These are phyloP conservation scores for Blyttiomyces sp. DNA, from an alignment of 371 early-diverging fungal genomes.

Conservation along the genomic window DNA sequence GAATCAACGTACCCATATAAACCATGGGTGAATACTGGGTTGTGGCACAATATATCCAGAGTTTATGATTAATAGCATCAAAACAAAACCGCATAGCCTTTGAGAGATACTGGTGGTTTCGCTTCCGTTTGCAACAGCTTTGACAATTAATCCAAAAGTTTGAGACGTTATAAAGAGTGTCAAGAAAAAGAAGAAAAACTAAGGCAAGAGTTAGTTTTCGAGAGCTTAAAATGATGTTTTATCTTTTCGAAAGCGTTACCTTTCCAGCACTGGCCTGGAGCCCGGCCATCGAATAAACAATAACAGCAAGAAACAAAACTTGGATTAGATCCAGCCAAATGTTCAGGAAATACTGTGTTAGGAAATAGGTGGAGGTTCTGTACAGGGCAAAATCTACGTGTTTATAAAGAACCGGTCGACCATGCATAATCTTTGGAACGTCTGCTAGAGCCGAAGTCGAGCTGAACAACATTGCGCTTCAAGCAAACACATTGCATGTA, in stretches of 20 bases:
- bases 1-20: slow-evolving; percentile 49
- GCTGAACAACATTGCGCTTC: slow-evolving; percentile 14
- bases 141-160: slow-evolving; percentile 9
- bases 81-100: slow-evolving; percentile 51
- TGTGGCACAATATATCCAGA: slow-evolving; percentile 68
- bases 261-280: slow-evolving; percentile 42
- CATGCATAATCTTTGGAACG: slow-evolving; percentile 49
- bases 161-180: slow-evolving; percentile 17
- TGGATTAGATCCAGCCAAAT: slow-evolving; percentile 48
- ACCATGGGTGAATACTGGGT: slow-evolving; percentile 64
- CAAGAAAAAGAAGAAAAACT: slow-evolving; percentile 22
- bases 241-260: not conserved
- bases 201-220: not conserved
- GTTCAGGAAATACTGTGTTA: slow-evolving; percentile 58
- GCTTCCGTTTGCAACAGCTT: slow-evolving; percentile 48
- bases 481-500: too few relatives aligned
- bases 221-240: not conserved
- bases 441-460: slow-evolving; percentile 31
- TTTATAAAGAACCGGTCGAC: slow-evolving; percentile 62
- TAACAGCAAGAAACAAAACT: slow-evolving; percentile 50
- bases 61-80: slow-evolving; percentile 59
- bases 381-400: slow-evolving; percentile 67
- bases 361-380: slow-evolving; percentile 59
- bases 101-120: slow-evolving; percentile 58
- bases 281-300: slow-evolving; percentile 61